phyloP scores from a whole-genome alignment of 352 stramenopile genomes.

The Globisporangium takayamanum region DNA sequence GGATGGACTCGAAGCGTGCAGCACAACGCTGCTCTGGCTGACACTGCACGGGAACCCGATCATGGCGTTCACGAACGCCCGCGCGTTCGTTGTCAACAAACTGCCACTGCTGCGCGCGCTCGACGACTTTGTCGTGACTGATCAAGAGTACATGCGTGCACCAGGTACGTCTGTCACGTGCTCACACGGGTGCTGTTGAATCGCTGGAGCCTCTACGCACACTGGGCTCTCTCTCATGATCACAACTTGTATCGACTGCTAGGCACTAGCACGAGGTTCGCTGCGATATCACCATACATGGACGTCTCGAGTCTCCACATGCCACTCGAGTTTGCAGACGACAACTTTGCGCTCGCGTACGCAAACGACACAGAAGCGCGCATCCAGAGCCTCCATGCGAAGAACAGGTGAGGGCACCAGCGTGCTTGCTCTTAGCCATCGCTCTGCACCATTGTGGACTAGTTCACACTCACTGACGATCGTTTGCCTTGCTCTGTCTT shows the following conservation, averaged over 20 bases:
- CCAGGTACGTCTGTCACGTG: slow-evolving; percentile 17
- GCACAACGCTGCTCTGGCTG: slow-evolving; percentile 45
- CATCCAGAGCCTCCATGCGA: slow-evolving; percentile 22
- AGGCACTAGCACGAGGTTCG: slow-evolving; percentile 11
- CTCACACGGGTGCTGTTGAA: background rate
- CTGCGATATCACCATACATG: slow-evolving; percentile 3
- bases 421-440: too few relatives aligned
- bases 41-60: slow-evolving; percentile 53
- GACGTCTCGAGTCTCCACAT: slow-evolving; percentile 27
- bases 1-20: slow-evolving; percentile 35
- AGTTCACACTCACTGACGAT: background rate
- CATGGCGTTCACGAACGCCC: slow-evolving; percentile 42
- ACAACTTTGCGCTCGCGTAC: slow-evolving; percentile 32
- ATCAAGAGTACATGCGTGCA: slow-evolving; percentile 53
- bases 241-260: background rate
- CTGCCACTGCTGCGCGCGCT: slow-evolving; percentile 51
- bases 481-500: background rate
- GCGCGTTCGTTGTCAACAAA: slow-evolving; percentile 66
- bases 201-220: too few relatives aligned
- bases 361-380: slow-evolving; percentile 20
- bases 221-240: background rate
- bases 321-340: slow-evolving; percentile 41
- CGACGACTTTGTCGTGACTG: slow-evolving; percentile 55
- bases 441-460: too few relatives aligned
- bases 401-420: slow-evolving; percentile 30